Percentiles rank a stretch among this genome's conserved stretches.
Evolutionary conservation across 371 early-diverging fungal genomes (phyloP).

Genomic region (Apophysomyces variabilis): DNA sequence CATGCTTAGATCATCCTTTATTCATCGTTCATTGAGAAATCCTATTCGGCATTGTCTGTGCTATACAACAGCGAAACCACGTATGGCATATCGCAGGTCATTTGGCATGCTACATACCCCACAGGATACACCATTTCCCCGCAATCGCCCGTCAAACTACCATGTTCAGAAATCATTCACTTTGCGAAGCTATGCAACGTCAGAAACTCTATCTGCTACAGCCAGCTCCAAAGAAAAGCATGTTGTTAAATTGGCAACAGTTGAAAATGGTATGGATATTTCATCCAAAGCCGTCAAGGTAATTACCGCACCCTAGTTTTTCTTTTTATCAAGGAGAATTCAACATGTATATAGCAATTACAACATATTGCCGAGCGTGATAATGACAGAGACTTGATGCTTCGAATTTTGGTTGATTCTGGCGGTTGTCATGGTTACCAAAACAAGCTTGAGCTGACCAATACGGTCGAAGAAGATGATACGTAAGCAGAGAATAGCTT

Average conservation of each 20-base stretch:
- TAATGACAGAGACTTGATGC: slow-evolving; percentile 58
- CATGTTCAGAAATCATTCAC: neutral
- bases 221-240: neutral
- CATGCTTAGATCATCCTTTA: slow-evolving; percentile 5
- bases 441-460: slow-evolving; percentile 87
- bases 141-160: neutral
- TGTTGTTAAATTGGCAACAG: slow-evolving; percentile 29
- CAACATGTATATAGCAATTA: slow-evolving; percentile 57
- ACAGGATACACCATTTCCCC: neutral
- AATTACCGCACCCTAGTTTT: slow-evolving; percentile 2
- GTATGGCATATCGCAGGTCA: neutral
- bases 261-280: slow-evolving; percentile 40
- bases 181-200: neutral
- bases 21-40: neutral
- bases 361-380: slow-evolving; percentile 63
- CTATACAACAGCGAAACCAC: neutral
- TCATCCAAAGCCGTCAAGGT: slow-evolving; percentile 51
- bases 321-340: neutral
- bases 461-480: slow-evolving; percentile 74
- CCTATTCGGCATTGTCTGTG: neutral
- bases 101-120: slow-evolving; percentile 1
- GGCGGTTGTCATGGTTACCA: slow-evolving; percentile 98
- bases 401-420: slow-evolving; percentile 89
- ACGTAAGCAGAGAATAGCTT: slow-evolving; percentile 49
- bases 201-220: neutral